Evolutionary conservation across 176 grass and related monocot species (phyloP).

Genomic region (Triticum timopheevii): DNA sequence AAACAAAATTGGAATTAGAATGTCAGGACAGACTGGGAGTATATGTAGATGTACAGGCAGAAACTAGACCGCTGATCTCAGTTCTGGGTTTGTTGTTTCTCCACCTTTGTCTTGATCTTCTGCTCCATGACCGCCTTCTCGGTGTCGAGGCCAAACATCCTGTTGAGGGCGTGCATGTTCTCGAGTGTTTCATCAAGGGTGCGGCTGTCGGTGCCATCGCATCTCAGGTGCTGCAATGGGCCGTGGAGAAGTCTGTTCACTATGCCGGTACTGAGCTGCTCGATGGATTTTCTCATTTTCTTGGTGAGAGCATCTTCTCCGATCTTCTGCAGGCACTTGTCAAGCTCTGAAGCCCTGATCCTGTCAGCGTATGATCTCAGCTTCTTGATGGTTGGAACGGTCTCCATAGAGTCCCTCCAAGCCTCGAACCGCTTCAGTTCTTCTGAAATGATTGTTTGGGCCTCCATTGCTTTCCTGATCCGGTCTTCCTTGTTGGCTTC

Average conservation of each 20-base stretch:
- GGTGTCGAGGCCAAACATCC: conserved; percentile 81
- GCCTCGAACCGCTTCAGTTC: conserved; percentile 75
- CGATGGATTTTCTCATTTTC: conserved; percentile 72
- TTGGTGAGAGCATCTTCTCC: conserved; percentile 64
- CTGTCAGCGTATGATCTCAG: conserved; percentile 78
- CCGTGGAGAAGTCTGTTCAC: conserved; percentile 89
- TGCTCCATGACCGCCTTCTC: conserved; percentile 77
- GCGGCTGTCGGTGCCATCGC: conserved; percentile 69
- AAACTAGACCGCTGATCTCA: conserved; percentile 38
- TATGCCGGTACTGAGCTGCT: conserved; percentile 79
- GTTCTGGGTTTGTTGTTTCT: conserved; percentile 75
- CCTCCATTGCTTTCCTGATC: conserved; percentile 82
- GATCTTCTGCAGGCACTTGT: conserved; percentile 83
- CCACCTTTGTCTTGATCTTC: conserved; percentile 93
- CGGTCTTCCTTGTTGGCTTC: conserved; percentile 89
- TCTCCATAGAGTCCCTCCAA: conserved; percentile 85
- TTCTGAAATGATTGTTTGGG: conserved; percentile 68
- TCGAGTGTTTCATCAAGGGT: conserved; percentile 76
- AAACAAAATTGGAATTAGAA: conserved; percentile 47
- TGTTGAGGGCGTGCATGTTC: conserved; percentile 83
- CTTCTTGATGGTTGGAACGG: conserved; percentile 87
- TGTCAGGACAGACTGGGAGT: conserved; percentile 26
- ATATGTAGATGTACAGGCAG: conserved; percentile 42
- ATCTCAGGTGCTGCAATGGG: conserved; percentile 86
- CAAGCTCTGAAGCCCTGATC: conserved; percentile 71